Conservation (phyloP, 2,329 filamentous ascomycete genomes). For the Aspergillus carbonarius region DNA sequence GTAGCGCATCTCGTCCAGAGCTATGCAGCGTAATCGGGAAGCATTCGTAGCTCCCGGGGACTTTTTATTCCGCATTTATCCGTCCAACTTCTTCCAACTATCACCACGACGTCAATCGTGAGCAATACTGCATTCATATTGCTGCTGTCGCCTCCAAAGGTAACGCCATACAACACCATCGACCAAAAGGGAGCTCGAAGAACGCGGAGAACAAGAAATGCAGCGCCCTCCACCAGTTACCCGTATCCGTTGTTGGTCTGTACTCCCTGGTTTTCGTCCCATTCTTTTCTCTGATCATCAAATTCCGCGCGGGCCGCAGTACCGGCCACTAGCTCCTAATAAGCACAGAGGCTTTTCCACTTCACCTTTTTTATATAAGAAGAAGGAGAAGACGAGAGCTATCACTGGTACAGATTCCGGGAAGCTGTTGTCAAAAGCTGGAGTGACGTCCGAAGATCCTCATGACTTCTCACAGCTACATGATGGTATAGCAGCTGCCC, state of each 20-base stretch:
- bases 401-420: slow-evolving; percentile 35
- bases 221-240: slow-evolving; percentile 1
- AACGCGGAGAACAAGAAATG: neutral
- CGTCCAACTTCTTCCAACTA: no score
- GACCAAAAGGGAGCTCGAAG: neutral
- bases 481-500: slow-evolving; percentile 53
- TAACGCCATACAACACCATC: neutral
- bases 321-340: neutral
- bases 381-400: slow-evolving; percentile 55
- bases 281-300: neutral
- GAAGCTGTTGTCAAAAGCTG: slow-evolving; percentile 34
- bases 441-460: slow-evolving; percentile 49
- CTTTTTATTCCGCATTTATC: no score
- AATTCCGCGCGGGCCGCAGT: neutral
- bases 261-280: neutral
- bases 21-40: no score
- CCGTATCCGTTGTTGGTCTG: neutral
- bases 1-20: no score
- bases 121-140: no score
- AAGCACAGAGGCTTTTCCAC: slow-evolving; percentile 41
- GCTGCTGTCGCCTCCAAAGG: no score
- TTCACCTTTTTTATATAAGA: slow-evolving; percentile 48
- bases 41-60: no score
- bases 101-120: no score
- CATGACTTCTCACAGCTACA: slow-evolving; percentile 62